A percentile compares a stretch with the other conserved stretches of the same genome.
phyloP scores from a whole-genome alignment of 2,329 filamentous ascomycete species.

The Trichoderma semiorbis region DNA sequence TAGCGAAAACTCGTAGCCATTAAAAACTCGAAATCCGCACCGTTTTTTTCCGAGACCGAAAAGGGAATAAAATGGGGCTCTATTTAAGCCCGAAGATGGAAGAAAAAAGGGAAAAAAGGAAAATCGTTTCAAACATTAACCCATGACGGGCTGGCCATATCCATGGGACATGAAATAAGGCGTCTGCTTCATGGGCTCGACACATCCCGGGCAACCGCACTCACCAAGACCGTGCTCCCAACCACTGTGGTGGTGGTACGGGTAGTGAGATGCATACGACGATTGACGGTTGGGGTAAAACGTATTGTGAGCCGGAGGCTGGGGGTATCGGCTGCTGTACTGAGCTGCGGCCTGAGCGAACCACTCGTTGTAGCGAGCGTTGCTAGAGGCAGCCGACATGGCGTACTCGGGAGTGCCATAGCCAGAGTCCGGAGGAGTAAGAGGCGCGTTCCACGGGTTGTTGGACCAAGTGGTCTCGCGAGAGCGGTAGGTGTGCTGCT shows the following conservation, averaged over 20 bases:
- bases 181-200: conserved; percentile 43
- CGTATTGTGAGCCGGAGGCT: conserved; percentile 39
- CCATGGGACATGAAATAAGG: conserved; percentile 47
- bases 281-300: conserved; percentile 42
- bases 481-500: conserved; percentile 38
- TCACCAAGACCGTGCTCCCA: conserved; percentile 53
- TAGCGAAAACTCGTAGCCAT: conserved; percentile 35
- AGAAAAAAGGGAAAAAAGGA: conserved; percentile 21
- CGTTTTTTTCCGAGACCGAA: conserved; percentile 18
- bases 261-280: conserved; percentile 42
- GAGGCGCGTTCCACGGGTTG: conserved; percentile 46
- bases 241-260: conserved; percentile 42
- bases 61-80: conserved; percentile 7
- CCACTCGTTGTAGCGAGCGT: conserved; percentile 57
- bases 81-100: not conserved
- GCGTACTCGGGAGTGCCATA: conserved; percentile 59
- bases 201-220: conserved; percentile 48
- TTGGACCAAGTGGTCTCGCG: conserved; percentile 44
- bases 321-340: conserved; percentile 45
- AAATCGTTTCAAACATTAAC: conserved; percentile 35
- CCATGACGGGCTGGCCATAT: conserved; percentile 55
- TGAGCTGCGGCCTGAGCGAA: conserved; percentile 45
- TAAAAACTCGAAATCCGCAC: conserved; percentile 24
- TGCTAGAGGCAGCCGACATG: conserved; percentile 53
- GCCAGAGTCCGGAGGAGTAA: conserved; percentile 59